Base-by-base conservation (phyloP, 2,329 filamentous ascomycete species). In the Ceratocystis eucalypticola region DNA sequence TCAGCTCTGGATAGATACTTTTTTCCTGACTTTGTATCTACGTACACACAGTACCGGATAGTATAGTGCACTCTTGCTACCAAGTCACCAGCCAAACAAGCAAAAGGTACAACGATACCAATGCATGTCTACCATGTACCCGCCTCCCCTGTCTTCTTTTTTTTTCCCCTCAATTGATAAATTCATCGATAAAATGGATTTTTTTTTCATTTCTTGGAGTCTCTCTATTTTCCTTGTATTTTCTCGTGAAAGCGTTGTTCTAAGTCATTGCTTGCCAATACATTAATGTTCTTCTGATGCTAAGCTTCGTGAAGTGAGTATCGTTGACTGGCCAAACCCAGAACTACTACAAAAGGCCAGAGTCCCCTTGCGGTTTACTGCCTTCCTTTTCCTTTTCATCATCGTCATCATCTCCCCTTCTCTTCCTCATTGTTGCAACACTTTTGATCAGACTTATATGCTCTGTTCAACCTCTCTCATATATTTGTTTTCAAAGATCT, bases 261-360 rank as follows among this genome's bases (percentile, higher is more conserved):
- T 20, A 57, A 30, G 53, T 33, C 53, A 28, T 33, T 57, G 22
- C 53, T 33, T 57, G 53, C 22, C 48, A n/a, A 48, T 48, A 48
- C 46, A 48, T 48, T 55, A 55, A 41, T 55, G 50, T 25, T 25
- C 20, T 55, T 61, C 59, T 61, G 30, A 41, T 61, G 30, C 25
- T 61, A 53, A 57, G 53, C 53, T 57, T 57, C 53, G 53, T 57
- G 53, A 57, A 57, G 25, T 57, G 44, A 64, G 50, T 44, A 64
- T 22, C 28, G 28, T 33, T 65, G 41, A 50, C 15, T 53, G 64
- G 53, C 20, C 53, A 30, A 57, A 5, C 30, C 28, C 25, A 33
- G 10, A 22, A 28, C 22, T 28, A 65, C 53, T 65, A 65, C 64
- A 65, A 61, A 65, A 65, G 64, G 64, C 37, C 25, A 59, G 12